A percentile compares a stretch with the other conserved stretches of the same genome.
phyloP scores from a whole-genome alignment of 1,284 basidiomycete genomes.

The Pseudozyma tsukubaensis region DNA sequence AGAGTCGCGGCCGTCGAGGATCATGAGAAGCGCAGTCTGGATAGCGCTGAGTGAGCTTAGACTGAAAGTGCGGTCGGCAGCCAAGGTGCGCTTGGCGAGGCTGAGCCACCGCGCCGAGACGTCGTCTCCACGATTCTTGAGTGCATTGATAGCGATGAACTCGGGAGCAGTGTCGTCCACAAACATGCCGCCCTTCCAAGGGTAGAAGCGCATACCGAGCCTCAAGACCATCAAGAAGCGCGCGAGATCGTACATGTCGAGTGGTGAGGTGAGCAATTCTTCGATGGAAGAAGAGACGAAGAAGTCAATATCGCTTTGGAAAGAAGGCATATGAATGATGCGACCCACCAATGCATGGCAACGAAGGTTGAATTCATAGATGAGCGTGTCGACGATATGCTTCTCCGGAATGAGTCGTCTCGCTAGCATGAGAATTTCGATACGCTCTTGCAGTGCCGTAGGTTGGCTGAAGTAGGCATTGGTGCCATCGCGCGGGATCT shows the following conservation, averaged over 20 bases:
- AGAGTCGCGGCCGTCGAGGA: constrained; percentile 52
- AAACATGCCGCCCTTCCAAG: constrained; percentile 36
- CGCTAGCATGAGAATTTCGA: constrained; percentile 37
- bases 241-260: constrained; percentile 48
- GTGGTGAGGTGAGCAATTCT: constrained; percentile 35
- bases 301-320: constrained; percentile 37
- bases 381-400: constrained; percentile 25
- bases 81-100: constrained; percentile 44
- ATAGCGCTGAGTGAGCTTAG: constrained; percentile 47
- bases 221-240: constrained; percentile 53
- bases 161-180: constrained; percentile 33
- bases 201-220: constrained; percentile 58
- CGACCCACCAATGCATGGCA: constrained; percentile 49
- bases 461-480: constrained; percentile 28
- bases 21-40: constrained; percentile 54
- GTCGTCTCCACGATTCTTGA: constrained; percentile 50
- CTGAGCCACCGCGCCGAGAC: constrained; percentile 45
- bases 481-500: constrained; percentile 12
- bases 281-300: constrained; percentile 37
- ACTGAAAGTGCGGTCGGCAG: constrained; percentile 39
- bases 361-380: constrained; percentile 32
- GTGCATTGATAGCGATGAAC: constrained; percentile 45
- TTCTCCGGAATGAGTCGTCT: constrained; percentile 27
- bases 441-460: constrained; percentile 24
- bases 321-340: constrained; percentile 52